A percentile compares a stretch with the other conserved stretches of the same genome.
These are phyloP conservation scores for Pittosporum tobira DNA, from an alignment of 129 eudicot species.

Conservation along the genomic window DNA sequence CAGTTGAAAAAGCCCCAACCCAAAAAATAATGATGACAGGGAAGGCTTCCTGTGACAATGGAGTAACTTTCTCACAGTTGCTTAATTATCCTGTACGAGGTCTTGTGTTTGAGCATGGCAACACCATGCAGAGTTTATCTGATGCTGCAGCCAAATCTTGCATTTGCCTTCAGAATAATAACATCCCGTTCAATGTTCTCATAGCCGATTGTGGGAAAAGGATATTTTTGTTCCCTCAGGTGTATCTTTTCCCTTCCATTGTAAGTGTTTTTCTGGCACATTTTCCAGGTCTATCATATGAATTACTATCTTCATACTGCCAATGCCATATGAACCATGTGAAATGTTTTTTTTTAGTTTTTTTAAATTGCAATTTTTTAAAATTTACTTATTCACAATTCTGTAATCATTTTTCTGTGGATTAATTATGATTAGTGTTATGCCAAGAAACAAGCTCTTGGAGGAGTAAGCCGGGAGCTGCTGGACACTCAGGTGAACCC, in stretches of 20 bases:
- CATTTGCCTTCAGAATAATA: slow-evolving; percentile 83
- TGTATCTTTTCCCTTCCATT: too few species aligned
- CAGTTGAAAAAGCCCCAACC: slow-evolving; percentile 81
- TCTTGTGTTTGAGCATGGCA: slow-evolving; percentile 74
- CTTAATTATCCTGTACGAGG: slow-evolving; percentile 79
- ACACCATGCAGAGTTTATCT: slow-evolving; percentile 49
- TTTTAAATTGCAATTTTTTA: too few species aligned
- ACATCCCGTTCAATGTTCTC: slow-evolving; percentile 84
- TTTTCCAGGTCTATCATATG: too few species aligned
- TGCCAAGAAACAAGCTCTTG: slow-evolving; percentile 95
- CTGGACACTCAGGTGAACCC: slow-evolving; percentile 97
- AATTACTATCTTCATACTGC: too few species aligned
- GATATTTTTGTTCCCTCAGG: slow-evolving; percentile 85
- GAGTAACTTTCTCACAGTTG: slow-evolving; percentile 56
- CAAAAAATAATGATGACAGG: too few species aligned
- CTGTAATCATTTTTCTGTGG: too few species aligned
- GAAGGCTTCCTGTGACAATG: too few species aligned
- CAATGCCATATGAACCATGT: too few species aligned
- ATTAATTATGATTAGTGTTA: too few species aligned
- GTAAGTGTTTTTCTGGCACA: too few species aligned
- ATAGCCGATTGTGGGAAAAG: slow-evolving; percentile 72
- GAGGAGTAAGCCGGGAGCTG: slow-evolving; percentile 84
- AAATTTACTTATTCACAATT: too few species aligned
- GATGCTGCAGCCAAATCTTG: slow-evolving; percentile 62
- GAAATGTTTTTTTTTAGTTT: too few species aligned